A percentile compares a stretch with the other conserved stretches of the same genome.
phyloP scores from a whole-genome alignment of 306 rosid species.

The Cucurbita ficifolia region DNA sequence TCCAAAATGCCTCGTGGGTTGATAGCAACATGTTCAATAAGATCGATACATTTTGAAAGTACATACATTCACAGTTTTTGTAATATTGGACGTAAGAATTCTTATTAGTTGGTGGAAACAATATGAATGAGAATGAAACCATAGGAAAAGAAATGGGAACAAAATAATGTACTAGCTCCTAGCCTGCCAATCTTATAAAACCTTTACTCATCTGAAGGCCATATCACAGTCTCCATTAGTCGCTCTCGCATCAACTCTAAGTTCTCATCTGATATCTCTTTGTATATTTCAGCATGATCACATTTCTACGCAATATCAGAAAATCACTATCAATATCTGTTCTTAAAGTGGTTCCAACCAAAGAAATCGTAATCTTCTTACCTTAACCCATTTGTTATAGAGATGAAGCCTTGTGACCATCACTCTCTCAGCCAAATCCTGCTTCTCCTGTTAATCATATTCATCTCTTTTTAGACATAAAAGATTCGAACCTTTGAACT shows the following conservation, averaged over 20 bases:
- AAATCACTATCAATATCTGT: not conserved
- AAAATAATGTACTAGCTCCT: not conserved
- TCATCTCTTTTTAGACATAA: not conserved
- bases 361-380: slow-evolving; percentile 8
- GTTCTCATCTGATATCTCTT: slow-evolving; percentile 76
- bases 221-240: slow-evolving; percentile 83
- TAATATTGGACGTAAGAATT: not conserved
- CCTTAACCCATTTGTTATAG: slow-evolving; percentile 92
- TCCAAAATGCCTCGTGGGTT: not conserved
- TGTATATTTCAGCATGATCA: slow-evolving; percentile 79
- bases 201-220: slow-evolving; percentile 93
- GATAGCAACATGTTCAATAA: not conserved
- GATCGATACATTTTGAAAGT: slow-evolving; percentile 1
- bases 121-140: slow-evolving; percentile 1
- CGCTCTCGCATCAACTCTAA: slow-evolving; percentile 92
- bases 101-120: not conserved
- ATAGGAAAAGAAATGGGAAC: not conserved
- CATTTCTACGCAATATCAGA: slow-evolving; percentile 42
- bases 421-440: slow-evolving; percentile 89
- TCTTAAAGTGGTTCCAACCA: not conserved
- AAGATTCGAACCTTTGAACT: not conserved
- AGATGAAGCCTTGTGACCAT: slow-evolving; percentile 92
- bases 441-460: slow-evolving; percentile 53
- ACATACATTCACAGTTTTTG: not conserved
- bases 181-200: slow-evolving; percentile 59